Evolutionary conservation across 2,329 filamentous ascomycete species (phyloP), one percentile per base, ranked within the genome.

Genomic region (Clonostachys byssicola): DNA sequence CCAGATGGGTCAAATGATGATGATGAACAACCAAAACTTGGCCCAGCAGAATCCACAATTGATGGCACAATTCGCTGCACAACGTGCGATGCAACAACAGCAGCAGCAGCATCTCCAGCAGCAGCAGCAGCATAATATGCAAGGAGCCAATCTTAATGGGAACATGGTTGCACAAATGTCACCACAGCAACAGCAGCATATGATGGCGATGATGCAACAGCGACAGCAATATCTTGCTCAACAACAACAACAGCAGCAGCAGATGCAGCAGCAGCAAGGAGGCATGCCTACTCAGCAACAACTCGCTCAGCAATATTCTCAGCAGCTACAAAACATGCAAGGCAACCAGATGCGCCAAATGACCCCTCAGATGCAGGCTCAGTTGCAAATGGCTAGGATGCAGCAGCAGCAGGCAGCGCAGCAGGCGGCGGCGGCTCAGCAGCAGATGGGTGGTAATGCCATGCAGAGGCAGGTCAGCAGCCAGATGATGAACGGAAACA

Each of bases 11-110:
- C 72, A 73, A 50, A 62, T 53, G 45, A 74, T 80, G 64, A 73
- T 80, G 61, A 77, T 82, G 68, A 72, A 72, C 49, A 72, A 68
- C 41, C 75, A 78, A 47, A 63, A 81, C 36, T 70, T 69, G 0
- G 70, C 72, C 5, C 75, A 81, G 49, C 71, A 72, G 47, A 68
- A 74, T 23, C 67, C 64, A 30, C 23, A 30, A 30, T 30, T 30
- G 23, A 30, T 30, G 23, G 23, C 23, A 10, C 23, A 30, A 5
- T 60, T 74, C 45, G 64, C 70, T 43, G 20, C 33, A 35, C 48
- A 50, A 34, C 73, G 17, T 38, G 64, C 61, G 16, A 62, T 68
- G 58, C 68, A 71, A 65, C 47, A 63, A 57, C 60, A 65, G 49
- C 63, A 68, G 59, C 66, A 68, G 40, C 62, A 67, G 30, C 66